These are phyloP conservation scores for Backusella luteola DNA, from an alignment of 192 early-diverging fungal genomes.

Conservation along the genomic window DNA sequence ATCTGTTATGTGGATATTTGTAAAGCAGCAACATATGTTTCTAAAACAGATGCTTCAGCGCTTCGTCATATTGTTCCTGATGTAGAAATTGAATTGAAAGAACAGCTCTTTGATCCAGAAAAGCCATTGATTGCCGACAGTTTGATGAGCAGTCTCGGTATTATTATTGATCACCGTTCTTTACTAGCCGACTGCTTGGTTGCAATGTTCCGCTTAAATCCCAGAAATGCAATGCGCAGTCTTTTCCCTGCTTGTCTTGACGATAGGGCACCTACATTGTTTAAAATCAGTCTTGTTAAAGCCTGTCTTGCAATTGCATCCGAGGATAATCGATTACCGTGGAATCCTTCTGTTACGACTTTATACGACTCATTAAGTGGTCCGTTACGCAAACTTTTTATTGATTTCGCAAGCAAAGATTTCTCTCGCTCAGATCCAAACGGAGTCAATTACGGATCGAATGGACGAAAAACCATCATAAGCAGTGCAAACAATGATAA, in stretches of 20 bases:
- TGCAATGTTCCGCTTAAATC: conserved; percentile 77
- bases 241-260: conserved; percentile 72
- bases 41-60: conserved; percentile 58
- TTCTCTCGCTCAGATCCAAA: conserved; percentile 10
- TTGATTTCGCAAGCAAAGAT: conserved; percentile 49
- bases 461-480: conserved; percentile 30
- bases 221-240: conserved; percentile 66
- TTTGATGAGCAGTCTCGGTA: conserved; percentile 34
- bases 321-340: conserved; percentile 63
- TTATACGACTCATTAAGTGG: conserved; percentile 57
- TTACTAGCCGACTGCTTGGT: conserved; percentile 74
- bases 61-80: conserved; percentile 64
- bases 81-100: conserved; percentile 77
- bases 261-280: conserved; percentile 66
- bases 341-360: conserved; percentile 64
- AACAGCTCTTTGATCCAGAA: conserved; percentile 64
- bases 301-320: conserved; percentile 70
- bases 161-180: conserved; percentile 70
- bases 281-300: conserved; percentile 79
- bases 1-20: conserved; percentile 76
- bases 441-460: conserved; percentile 17
- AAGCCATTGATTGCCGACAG: conserved; percentile 42
- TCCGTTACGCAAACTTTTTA: conserved; percentile 64
- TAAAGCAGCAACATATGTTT: conserved; percentile 68
- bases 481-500: conserved; percentile 38